Conservation (phyloP, 2,329 filamentous ascomycete species). For the Stemphylium lycopersici region DNA sequence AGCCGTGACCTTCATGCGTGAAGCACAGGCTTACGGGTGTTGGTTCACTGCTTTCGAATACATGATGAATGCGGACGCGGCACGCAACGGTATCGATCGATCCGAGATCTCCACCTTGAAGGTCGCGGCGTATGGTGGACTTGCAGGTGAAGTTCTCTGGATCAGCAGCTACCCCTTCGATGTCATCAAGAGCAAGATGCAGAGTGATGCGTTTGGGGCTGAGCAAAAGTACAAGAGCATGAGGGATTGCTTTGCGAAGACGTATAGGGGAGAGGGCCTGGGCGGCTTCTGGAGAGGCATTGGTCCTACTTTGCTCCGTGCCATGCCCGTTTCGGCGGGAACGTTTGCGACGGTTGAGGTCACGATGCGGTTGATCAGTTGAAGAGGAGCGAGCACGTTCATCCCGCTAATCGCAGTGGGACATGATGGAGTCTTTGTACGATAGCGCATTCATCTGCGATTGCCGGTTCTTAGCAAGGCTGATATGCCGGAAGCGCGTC, state of each 20-base stretch:
- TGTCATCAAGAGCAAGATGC: constrained; percentile 99
- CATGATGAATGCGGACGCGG: constrained; percentile 89
- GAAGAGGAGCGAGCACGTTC: not conserved
- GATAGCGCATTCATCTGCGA: not conserved
- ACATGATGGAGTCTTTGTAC: not conserved
- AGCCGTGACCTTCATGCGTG: constrained; percentile 82
- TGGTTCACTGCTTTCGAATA: constrained; percentile 98
- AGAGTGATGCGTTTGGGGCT: constrained; percentile 87
- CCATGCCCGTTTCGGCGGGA: constrained; percentile 97
- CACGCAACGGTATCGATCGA: constrained; percentile 75
- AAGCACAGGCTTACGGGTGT: constrained; percentile 91
- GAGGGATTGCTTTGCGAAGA: constrained; percentile 88
- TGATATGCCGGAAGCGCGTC: not conserved
- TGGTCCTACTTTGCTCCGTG: constrained; percentile 85
- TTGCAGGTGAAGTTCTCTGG: constrained; percentile 95
- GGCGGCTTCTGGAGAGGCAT: constrained; percentile 95
- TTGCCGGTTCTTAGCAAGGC: not conserved
- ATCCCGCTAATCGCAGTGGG: not conserved
- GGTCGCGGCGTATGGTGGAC: constrained; percentile 87
- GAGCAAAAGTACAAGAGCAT: constrained; percentile 77
- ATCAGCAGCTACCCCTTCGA: constrained; percentile 93
- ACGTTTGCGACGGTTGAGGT: constrained; percentile 77
- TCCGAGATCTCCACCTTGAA: constrained; percentile 82
- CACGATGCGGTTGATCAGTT: constrained; percentile 31
- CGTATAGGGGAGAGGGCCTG: constrained; percentile 75